Percentiles rank a stretch among this genome's conserved stretches.
phyloP scores from a whole-genome alignment of 108 stramenopile genomes.

The Skeletonema tropicum region DNA sequence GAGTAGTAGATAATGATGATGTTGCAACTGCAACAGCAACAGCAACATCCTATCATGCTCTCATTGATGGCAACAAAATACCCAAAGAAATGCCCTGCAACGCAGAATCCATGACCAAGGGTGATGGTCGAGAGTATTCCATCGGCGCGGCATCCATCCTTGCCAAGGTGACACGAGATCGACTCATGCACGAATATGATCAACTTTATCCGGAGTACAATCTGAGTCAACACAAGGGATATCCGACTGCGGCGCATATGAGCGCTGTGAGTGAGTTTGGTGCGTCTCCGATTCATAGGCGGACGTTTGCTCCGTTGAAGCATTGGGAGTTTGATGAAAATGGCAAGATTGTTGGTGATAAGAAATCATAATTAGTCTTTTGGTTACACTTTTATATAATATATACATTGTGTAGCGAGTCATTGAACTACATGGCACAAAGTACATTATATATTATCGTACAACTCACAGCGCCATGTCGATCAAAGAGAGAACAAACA shows the following conservation, averaged over 20 bases:
- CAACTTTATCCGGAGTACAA: conserved; percentile 85
- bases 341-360: conserved; percentile 26
- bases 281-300: conserved; percentile 86
- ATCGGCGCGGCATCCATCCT: conserved; percentile 97
- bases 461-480: neutral
- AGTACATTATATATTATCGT: neutral
- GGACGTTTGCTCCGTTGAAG: conserved; percentile 92
- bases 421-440: neutral
- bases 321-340: conserved; percentile 60
- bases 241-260: conserved; percentile 90
- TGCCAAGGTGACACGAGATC: conserved; percentile 97
- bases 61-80: conserved; percentile 89
- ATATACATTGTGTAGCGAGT: neutral
- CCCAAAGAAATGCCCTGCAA: conserved; percentile 81
- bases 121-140: conserved; percentile 87
- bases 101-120: conserved; percentile 82
- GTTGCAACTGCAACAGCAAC: neutral
- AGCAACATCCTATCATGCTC: conserved; percentile 41
- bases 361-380: neutral
- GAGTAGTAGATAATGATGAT: neutral
- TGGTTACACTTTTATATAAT: neutral
- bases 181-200: conserved; percentile 92
- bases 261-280: conserved; percentile 71
- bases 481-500: no score
- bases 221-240: conserved; percentile 94